phyloP scores from a whole-genome alignment of 1,284 basidiomycete genomes.

The Papiliotrema laurentii region DNA sequence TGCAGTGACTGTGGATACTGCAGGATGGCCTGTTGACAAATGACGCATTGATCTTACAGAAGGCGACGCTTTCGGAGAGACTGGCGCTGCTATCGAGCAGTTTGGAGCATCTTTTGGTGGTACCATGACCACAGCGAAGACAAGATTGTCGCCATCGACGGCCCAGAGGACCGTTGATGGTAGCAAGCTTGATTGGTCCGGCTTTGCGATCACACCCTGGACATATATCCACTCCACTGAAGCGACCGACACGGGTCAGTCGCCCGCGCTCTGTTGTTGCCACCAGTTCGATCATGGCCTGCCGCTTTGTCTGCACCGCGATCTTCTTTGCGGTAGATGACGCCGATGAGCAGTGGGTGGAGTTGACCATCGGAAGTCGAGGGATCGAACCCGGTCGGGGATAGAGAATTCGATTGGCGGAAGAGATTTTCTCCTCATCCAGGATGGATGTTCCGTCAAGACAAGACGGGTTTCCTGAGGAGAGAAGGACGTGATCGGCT shows the following conservation, averaged over 20 bases:
- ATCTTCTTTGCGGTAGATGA: neutral
- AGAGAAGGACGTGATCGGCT: neutral
- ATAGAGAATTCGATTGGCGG: neutral
- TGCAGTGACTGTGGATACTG: too few species aligned
- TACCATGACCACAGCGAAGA: too few species aligned
- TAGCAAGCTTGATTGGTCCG: too few species aligned
- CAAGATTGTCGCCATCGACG: too few species aligned
- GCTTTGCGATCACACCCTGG: neutral
- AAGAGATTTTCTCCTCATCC: neutral
- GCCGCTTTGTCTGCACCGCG: neutral
- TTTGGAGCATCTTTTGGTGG: too few species aligned
- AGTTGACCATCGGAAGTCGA: neutral
- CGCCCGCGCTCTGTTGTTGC: neutral
- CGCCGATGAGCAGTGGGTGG: neutral
- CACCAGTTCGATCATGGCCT: neutral
- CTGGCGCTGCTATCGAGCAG: too few species aligned
- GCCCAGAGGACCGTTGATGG: too few species aligned
- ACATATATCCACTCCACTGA: neutral
- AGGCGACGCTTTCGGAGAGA: too few species aligned
- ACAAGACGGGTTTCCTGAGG: neutral
- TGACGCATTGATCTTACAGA: too few species aligned
- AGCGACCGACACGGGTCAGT: neutral
- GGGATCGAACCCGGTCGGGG: neutral
- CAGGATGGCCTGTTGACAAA: too few species aligned
- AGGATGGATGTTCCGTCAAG: neutral